A percentile compares a stretch with the other conserved stretches of the same genome.
Conservation (phyloP, 108 stramenopile species). For the Discostella pseudostelligera region DNA sequence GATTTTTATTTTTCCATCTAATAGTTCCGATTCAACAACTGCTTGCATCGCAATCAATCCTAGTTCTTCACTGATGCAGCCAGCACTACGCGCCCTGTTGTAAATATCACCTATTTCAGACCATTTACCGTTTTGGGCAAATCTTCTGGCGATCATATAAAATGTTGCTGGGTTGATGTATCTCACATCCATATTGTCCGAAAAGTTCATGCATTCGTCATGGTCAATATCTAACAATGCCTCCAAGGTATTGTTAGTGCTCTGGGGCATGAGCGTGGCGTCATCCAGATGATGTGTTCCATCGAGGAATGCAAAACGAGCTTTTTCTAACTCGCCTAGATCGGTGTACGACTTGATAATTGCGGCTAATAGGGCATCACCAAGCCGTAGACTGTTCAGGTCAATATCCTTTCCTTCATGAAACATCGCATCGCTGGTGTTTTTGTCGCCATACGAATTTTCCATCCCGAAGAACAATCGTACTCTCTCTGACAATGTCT, state of each 20-base stretch:
- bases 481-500: conserved; percentile 18
- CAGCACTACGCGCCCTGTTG: conserved; percentile 40
- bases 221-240: conserved; percentile 18
- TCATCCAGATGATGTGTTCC: conserved; percentile 5
- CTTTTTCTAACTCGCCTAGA: conserved; percentile 27
- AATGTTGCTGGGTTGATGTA: conserved; percentile 39
- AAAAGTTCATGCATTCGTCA: conserved; percentile 29
- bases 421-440: conserved; percentile 12
- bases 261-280: conserved; percentile 22
- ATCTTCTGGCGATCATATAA: conserved; percentile 30
- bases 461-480: conserved; percentile 20
- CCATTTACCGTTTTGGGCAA: conserved; percentile 39
- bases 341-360: conserved; percentile 24
- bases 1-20: conserved; percentile 52
- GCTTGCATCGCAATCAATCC: conserved; percentile 65
- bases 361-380: conserved; percentile 31
- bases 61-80: conserved; percentile 64
- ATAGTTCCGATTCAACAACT: conserved; percentile 38
- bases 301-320: conserved; percentile 9
- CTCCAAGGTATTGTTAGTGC: conserved; percentile 20
- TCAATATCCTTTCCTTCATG: conserved; percentile 11
- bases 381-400: conserved; percentile 7
- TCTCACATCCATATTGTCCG: conserved; percentile 13
- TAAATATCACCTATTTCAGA: conserved; percentile 53
- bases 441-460: conserved; percentile 1